Evolutionary conservation across 2,329 filamentous ascomycete genomes (phyloP).

Genomic region (Clonostachys sp.): DNA sequence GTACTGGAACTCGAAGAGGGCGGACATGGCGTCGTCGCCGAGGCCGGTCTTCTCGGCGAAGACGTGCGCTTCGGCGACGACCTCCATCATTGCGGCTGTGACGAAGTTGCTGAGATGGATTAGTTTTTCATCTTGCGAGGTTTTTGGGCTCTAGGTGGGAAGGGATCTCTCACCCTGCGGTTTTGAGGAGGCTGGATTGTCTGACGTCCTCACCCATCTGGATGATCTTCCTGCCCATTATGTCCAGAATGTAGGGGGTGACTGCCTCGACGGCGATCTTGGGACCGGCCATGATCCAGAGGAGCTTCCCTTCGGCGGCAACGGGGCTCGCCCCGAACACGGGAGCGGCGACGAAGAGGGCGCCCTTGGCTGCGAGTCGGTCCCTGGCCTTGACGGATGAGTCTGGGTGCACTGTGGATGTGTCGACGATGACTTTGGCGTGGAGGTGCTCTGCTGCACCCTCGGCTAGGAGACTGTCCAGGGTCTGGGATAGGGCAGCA

Average conservation of each 20-base stretch:
- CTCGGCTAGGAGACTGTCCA: constrained; percentile 19
- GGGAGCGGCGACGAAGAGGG: constrained; percentile 34
- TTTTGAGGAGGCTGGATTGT: constrained; percentile 41
- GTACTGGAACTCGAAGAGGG: constrained; percentile 33
- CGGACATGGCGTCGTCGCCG: constrained; percentile 29
- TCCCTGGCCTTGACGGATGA: constrained; percentile 23
- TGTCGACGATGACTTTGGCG: constrained; percentile 41
- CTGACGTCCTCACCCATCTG: constrained; percentile 33
- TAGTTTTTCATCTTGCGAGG: neutral
- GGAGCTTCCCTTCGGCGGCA: constrained; percentile 36
- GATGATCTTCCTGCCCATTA: constrained; percentile 35
- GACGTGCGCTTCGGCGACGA: constrained; percentile 43
- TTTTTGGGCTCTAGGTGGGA: no score
- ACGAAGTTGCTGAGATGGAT: constrained; percentile 34
- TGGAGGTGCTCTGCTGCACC: constrained; percentile 6
- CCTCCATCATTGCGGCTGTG: constrained; percentile 41
- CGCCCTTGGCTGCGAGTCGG: constrained; percentile 18
- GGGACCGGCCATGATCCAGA: constrained; percentile 40
- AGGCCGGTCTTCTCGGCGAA: constrained; percentile 40
- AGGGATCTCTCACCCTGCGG: constrained; percentile 27
- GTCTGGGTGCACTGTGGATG: constrained; percentile 42
- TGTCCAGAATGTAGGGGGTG: constrained; percentile 30
- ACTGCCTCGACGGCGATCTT: constrained; percentile 23
- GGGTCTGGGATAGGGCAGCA: constrained; percentile 22
- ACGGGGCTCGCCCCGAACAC: constrained; percentile 46